These are phyloP conservation scores for Colletotrichum falcatum DNA, from an alignment of 2,329 filamentous ascomycete genomes.

Conservation along the genomic window DNA sequence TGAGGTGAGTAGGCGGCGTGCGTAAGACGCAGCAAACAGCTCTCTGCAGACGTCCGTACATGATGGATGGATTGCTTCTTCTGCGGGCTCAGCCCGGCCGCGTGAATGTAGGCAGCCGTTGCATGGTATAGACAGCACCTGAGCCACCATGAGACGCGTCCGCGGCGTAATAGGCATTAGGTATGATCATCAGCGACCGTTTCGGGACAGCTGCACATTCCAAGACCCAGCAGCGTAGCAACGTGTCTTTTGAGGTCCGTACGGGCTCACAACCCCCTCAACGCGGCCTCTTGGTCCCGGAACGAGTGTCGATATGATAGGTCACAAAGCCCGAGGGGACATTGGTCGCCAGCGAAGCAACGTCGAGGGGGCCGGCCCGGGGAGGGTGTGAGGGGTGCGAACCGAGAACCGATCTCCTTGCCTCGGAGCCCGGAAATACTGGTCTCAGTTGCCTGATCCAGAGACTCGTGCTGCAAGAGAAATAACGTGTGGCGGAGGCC, in stretches of 20 bases:
- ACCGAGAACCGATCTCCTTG: slow-evolving; percentile 39
- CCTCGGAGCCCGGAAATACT: slow-evolving; percentile 24
- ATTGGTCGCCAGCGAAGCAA: slow-evolving; percentile 35
- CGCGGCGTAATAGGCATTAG: slow-evolving; percentile 25
- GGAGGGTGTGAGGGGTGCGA: slow-evolving; percentile 34
- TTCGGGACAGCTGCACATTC: slow-evolving; percentile 32
- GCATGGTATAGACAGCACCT: slow-evolving; percentile 12
- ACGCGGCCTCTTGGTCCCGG: background rate
- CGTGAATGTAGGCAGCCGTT: slow-evolving; percentile 25
- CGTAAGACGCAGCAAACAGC: slow-evolving; percentile 31
- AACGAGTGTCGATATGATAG: slow-evolving; percentile 17
- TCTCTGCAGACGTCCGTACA: slow-evolving; percentile 9
- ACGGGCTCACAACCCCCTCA: slow-evolving; percentile 11
- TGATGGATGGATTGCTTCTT: background rate
- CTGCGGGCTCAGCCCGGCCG: slow-evolving; percentile 26
- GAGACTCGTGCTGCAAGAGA: slow-evolving; percentile 24
- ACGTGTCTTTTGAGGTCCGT: slow-evolving; percentile 25
- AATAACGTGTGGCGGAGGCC: slow-evolving; percentile 16
- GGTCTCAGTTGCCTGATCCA: slow-evolving; percentile 20
- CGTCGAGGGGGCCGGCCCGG: slow-evolving; percentile 26
- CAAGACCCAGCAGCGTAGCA: slow-evolving; percentile 35
- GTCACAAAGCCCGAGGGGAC: slow-evolving; percentile 27
- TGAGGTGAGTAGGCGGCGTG: slow-evolving; percentile 19
- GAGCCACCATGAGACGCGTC: slow-evolving; percentile 25
- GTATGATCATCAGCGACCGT: slow-evolving; percentile 8